Percentiles rank a stretch among this genome's conserved stretches.
Evolutionary conservation across 169 alveolate genomes (phyloP).

Genomic region (Cryptosporidium canis): DNA sequence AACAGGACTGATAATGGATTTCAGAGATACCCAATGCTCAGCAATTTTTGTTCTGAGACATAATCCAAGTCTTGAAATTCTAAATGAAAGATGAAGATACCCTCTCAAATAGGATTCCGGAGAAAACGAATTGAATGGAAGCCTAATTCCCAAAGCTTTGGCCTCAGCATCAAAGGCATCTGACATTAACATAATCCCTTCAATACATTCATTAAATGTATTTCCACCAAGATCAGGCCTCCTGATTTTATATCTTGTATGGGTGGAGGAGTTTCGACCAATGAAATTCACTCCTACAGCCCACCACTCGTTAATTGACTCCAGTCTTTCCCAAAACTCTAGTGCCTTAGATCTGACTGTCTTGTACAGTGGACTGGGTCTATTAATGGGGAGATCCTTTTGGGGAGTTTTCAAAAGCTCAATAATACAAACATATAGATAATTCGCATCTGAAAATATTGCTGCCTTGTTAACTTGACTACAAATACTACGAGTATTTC

Average conservation of each 20-base stretch:
- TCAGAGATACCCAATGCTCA: slow-evolving; percentile 6
- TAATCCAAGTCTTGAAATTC: slow-evolving; percentile 38
- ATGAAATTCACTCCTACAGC: slow-evolving; percentile 37
- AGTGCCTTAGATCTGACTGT: slow-evolving; percentile 20
- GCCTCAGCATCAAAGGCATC: slow-evolving; percentile 43
- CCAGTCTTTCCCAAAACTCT: slow-evolving; percentile 18
- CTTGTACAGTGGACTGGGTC: slow-evolving; percentile 34
- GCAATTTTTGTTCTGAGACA: slow-evolving; percentile 50
- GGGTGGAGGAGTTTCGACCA: slow-evolving; percentile 25
- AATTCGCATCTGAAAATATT: slow-evolving; percentile 51
- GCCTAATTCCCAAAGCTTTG: slow-evolving; percentile 16
- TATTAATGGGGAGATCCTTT: slow-evolving; percentile 46
- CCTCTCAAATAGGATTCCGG: slow-evolving; percentile 70
- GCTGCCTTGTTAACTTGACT: slow-evolving; percentile 62
- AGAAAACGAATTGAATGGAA: slow-evolving; percentile 31
- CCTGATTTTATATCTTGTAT: slow-evolving; percentile 23
- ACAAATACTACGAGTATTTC: slow-evolving; percentile 40
- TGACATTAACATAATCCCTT: slow-evolving; percentile 52
- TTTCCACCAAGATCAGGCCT: slow-evolving; percentile 47
- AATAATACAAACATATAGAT: slow-evolving; percentile 8
- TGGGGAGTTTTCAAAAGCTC: slow-evolving; percentile 41
- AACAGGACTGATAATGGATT: background rate
- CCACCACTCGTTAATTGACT: slow-evolving; percentile 62
- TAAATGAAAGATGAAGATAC: slow-evolving; percentile 43
- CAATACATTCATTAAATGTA: slow-evolving; percentile 59